Evolutionary conservation across 257 asterid genomes (phyloP).

Genomic region (Parsonsia alboflavescens): DNA sequence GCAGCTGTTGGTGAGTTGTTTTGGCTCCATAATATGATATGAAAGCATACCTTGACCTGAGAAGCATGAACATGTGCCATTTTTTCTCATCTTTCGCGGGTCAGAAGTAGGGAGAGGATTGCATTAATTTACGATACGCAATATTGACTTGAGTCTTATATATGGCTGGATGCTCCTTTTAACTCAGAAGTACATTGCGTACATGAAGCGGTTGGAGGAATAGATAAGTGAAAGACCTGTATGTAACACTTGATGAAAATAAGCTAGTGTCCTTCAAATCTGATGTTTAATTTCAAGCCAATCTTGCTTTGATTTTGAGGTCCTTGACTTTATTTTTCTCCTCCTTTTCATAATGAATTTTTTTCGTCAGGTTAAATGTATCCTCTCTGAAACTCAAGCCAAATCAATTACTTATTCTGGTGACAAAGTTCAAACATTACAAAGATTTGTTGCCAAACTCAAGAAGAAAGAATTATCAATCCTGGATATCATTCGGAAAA

Average conservation of each 20-base stretch:
- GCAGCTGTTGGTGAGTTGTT: slow-evolving; percentile 74
- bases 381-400: neutral
- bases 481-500: neutral
- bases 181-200: neutral
- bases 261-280: neutral
- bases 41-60: neutral
- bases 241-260: neutral
- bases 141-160: neutral
- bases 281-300: neutral
- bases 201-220: neutral
- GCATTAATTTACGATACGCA: neutral
- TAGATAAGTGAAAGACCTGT: neutral
- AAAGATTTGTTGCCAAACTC: neutral
- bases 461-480: neutral
- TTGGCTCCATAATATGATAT: slow-evolving; percentile 1
- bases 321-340: neutral
- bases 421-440: neutral
- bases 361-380: neutral
- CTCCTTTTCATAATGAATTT: neutral
- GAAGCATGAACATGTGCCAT: slow-evolving; percentile 4
- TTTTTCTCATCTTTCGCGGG: neutral
- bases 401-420: neutral
- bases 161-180: neutral
- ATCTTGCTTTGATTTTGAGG: neutral
- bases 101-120: neutral